These are phyloP conservation scores for Teratosphaeria gauchensis DNA, from an alignment of 2,329 filamentous ascomycete species.

Conservation along the genomic window DNA sequence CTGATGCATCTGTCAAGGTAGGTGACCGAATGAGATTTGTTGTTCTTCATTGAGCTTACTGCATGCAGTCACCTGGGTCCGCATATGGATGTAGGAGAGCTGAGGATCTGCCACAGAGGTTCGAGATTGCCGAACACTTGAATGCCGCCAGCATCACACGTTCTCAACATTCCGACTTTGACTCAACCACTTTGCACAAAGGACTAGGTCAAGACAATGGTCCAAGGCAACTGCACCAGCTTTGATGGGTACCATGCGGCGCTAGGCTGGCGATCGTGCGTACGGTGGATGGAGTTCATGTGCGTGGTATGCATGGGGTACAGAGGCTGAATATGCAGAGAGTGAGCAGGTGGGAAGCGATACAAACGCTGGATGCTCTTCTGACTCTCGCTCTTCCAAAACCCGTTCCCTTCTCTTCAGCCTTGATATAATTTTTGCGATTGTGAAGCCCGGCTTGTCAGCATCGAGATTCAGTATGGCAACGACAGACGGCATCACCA, in stretches of 20 bases:
- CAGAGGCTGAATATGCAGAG: not conserved
- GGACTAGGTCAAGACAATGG: not conserved
- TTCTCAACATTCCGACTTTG: too few species aligned
- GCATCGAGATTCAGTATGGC: constrained; percentile 6
- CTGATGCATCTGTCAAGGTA: too few species aligned
- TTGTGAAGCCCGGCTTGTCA: not conserved
- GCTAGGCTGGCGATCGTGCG: not conserved
- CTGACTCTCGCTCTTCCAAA: not conserved
- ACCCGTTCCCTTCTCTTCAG: not conserved
- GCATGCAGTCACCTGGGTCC: too few species aligned
- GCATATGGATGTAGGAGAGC: too few species aligned
- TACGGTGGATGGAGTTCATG: not conserved
- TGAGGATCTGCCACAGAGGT: too few species aligned
- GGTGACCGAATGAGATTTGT: too few species aligned
- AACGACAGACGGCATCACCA: constrained; percentile 10
- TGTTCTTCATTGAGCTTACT: too few species aligned
- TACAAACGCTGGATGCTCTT: not conserved
- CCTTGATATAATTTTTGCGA: not conserved
- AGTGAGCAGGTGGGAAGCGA: not conserved
- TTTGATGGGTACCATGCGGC: not conserved
- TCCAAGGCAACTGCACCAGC: not conserved
- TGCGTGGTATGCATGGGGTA: not conserved
- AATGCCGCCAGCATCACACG: too few species aligned
- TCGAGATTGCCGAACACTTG: too few species aligned
- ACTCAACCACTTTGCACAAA: too few species aligned